Base-by-base conservation (phyloP, 371 early-diverging fungal genomes). In the Mortierella sp. region DNA sequence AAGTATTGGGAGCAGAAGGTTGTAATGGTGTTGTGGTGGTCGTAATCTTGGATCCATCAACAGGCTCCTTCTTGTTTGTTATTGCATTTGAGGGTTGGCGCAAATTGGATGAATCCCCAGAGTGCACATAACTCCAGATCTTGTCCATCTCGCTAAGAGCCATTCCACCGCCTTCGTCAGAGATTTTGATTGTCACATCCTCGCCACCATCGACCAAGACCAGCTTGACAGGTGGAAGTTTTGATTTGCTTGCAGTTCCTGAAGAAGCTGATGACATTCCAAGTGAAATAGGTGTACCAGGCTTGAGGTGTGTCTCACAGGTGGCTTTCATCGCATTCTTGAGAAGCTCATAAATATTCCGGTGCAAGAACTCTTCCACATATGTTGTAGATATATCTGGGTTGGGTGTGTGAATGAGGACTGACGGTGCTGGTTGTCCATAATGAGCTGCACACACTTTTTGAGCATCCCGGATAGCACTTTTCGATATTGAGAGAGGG, bases 261-360 rank as follows among this genome's bases (percentile, higher is more conserved):
- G 66, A 37, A 3, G 77, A 69, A 3, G 66, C 62, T 15, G 68
- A 15, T 19, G 84, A 66, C 40, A 64, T 49, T 32, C 71, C 63
- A 22, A 70, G 34, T 3, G 79, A 69, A 22, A 73, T 47, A 9
- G 77, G 72, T 1, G 72, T 56, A 22, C 70, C 73, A 19, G 59
- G 53, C 23, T 69, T 55, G 19, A 68, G 43, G 53, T 86, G 86
- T 57, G 73, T 76, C 49, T 89, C 84, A 35, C 84, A 78, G 29
- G 89, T 88, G 8, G 88, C 87, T 43, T 88, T 84, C 62, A 93
- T 72, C 0, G 92, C 87, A 42, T 91, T 83, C 45, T 89, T 84
- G 57, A 88, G 83, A 15, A 91, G 85, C 75, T 92, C 92, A 66
- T 88, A 92, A 40, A 93, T 79, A 61, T 92, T 87, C 65, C 92